Evolutionary conservation across 805 yeast genomes (phyloP).

Genomic region (Diddensiella caesifluorescens): DNA sequence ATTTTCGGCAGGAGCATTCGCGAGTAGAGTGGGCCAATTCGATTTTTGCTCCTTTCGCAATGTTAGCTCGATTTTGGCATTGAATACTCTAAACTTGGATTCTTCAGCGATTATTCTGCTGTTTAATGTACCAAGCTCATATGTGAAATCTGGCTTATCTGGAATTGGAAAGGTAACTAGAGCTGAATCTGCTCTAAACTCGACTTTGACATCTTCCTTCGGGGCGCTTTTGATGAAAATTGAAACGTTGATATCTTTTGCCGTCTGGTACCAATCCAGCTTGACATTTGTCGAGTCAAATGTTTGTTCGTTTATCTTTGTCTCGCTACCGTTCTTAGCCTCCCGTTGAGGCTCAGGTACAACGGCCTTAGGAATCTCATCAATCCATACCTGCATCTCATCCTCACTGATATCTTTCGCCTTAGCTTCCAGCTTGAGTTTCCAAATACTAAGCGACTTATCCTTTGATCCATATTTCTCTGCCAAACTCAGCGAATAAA

Average conservation of each 20-base stretch:
- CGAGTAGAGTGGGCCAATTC: conserved; percentile 14
- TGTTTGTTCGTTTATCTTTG: not conserved
- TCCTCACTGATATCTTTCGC: conserved; percentile 8
- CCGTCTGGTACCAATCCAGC: conserved; percentile 72
- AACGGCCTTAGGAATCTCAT: not conserved
- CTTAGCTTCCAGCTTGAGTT: conserved; percentile 16
- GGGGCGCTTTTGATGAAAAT: conserved; percentile 67
- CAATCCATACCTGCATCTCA: conserved; percentile 4
- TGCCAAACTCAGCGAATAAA: conserved; percentile 22
- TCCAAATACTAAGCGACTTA: conserved; percentile 20
- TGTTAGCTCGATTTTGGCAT: conserved; percentile 71
- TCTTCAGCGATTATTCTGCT: conserved; percentile 44
- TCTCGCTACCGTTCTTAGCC: not conserved
- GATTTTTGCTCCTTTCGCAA: conserved; percentile 41
- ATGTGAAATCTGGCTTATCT: conserved; percentile 49
- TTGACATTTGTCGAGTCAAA: conserved; percentile 23
- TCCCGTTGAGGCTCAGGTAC: not conserved
- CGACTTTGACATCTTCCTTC: conserved; percentile 40
- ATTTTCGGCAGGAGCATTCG: not conserved
- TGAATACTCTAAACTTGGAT: conserved; percentile 48
- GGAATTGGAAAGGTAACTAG: conserved; percentile 18
- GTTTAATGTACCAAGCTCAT: conserved; percentile 48
- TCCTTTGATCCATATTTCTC: conserved; percentile 17
- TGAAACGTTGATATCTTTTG: conserved; percentile 52
- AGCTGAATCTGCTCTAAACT: conserved; percentile 28